phyloP scores from a whole-genome alignment of 176 grass and related monocot genomes.

The Saccharum officinarum region DNA sequence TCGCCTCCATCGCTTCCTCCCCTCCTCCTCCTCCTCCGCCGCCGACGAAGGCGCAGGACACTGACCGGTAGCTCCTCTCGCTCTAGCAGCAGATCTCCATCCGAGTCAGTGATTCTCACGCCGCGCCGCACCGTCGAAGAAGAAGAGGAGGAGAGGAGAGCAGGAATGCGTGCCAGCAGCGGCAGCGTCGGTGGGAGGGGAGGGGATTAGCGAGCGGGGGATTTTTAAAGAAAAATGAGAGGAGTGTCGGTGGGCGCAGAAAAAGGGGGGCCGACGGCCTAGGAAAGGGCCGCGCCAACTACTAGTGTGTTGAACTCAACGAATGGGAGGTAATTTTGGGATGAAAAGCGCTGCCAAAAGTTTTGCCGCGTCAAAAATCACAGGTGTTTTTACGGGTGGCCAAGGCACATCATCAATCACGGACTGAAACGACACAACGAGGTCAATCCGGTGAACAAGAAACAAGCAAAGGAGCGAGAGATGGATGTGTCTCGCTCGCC shows the following conservation, averaged over 20 bases:
- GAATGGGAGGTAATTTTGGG: background rate
- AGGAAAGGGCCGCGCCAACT: slow-evolving; percentile 43
- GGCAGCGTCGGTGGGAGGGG: slow-evolving; percentile 27
- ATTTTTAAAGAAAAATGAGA: slow-evolving; percentile 38
- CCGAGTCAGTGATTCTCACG: background rate
- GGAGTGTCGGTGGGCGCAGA: slow-evolving; percentile 37
- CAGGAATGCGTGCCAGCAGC: slow-evolving; percentile 25
- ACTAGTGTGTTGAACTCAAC: background rate
- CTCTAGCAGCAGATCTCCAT: slow-evolving; percentile 40
- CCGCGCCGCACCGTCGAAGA: slow-evolving; percentile 14
- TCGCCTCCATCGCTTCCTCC: slow-evolving; percentile 74
- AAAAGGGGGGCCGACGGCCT: background rate
- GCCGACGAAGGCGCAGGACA: background rate
- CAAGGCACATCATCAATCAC: background rate
- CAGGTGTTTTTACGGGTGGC: background rate
- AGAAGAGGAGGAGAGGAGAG: background rate
- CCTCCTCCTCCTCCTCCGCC: background rate
- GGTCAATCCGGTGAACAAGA: background rate
- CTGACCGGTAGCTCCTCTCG: background rate
- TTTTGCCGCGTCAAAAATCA: background rate
- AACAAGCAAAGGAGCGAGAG: background rate
- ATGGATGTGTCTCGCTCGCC: background rate
- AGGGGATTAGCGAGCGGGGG: slow-evolving; percentile 16
- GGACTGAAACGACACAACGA: background rate
- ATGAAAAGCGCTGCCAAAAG: background rate